Percentiles rank a stretch among this genome's conserved stretches.
These are phyloP conservation scores for Gamsiella multidivaricata DNA, from an alignment of 192 early-diverging fungal species.

Conservation along the genomic window DNA sequence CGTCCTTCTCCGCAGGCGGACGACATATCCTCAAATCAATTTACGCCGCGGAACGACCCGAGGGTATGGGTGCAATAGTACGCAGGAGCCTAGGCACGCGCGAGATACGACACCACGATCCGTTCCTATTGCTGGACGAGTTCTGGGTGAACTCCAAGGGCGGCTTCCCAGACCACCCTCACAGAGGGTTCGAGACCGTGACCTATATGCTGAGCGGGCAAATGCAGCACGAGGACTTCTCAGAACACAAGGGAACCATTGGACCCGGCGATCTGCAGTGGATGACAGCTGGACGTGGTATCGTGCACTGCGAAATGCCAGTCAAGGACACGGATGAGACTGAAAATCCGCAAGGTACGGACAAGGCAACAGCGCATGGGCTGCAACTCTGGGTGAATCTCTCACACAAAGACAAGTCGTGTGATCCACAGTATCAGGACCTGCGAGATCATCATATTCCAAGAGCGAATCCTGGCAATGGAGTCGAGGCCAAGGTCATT, in stretches of 20 bases:
- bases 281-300: constrained; percentile 82
- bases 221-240: constrained; percentile 81
- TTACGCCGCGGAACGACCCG: constrained; percentile 66
- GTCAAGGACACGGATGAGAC: constrained; percentile 23
- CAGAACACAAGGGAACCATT: constrained; percentile 76
- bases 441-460: constrained; percentile 73
- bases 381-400: constrained; percentile 88
- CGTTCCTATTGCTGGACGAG: constrained; percentile 91
- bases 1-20: neutral
- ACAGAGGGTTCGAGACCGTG: constrained; percentile 86
- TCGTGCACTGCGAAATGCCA: constrained; percentile 83
- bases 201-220: constrained; percentile 77
- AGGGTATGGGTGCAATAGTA: constrained; percentile 87
- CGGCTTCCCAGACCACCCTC: constrained; percentile 79
- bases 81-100: constrained; percentile 78
- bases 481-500: constrained; percentile 82
- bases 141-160: constrained; percentile 56
- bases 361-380: constrained; percentile 56
- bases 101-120: constrained; percentile 80
- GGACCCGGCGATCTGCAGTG: constrained; percentile 78
- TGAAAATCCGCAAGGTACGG: too few species aligned
- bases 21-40: constrained; percentile 58
- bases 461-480: constrained; percentile 61
- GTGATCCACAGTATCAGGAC: constrained; percentile 78
- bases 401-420: constrained; percentile 77